These are phyloP conservation scores for Adenanthera pavonina DNA, from an alignment of 306 rosid genomes.

Conservation along the genomic window DNA sequence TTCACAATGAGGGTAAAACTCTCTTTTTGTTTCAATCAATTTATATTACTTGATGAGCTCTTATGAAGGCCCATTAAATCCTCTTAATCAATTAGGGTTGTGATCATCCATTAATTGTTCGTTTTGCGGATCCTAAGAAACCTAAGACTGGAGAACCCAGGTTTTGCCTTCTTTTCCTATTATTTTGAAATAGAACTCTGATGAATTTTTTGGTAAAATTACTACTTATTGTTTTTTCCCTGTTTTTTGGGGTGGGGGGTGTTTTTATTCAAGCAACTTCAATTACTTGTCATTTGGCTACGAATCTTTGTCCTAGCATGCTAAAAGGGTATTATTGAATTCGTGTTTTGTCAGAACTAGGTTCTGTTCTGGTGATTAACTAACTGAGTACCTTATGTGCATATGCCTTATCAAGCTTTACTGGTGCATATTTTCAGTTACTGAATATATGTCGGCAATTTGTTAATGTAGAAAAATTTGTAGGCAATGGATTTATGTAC, in stretches of 20 bases:
- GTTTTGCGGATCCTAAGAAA: slow-evolving; percentile 93
- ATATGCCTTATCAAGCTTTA: not conserved
- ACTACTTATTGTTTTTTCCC: too few species aligned
- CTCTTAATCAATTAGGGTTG: slow-evolving; percentile 65
- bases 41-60: slow-evolving; percentile 31
- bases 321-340: not conserved
- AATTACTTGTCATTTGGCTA: slow-evolving; percentile 4
- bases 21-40: slow-evolving; percentile 15
- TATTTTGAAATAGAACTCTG: slow-evolving; percentile 31
- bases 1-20: slow-evolving; percentile 76
- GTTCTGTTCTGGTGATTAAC: not conserved
- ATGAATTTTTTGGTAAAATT: not conserved
- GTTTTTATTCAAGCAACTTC: slow-evolving; percentile 18
- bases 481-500: slow-evolving; percentile 34
- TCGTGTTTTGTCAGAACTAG: slow-evolving; percentile 8
- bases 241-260: too few species aligned
- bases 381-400: not conserved
- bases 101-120: slow-evolving; percentile 80
- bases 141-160: slow-evolving; percentile 71
- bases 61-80: slow-evolving; percentile 41
- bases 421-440: slow-evolving; percentile 9
- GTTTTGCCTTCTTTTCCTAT: slow-evolving; percentile 49
- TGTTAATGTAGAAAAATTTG: slow-evolving; percentile 20
- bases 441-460: slow-evolving; percentile 19
- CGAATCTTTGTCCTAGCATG: too few species aligned